Conservation (phyloP, 2,329 filamentous ascomycete species). For the Colletotrichum lini region DNA sequence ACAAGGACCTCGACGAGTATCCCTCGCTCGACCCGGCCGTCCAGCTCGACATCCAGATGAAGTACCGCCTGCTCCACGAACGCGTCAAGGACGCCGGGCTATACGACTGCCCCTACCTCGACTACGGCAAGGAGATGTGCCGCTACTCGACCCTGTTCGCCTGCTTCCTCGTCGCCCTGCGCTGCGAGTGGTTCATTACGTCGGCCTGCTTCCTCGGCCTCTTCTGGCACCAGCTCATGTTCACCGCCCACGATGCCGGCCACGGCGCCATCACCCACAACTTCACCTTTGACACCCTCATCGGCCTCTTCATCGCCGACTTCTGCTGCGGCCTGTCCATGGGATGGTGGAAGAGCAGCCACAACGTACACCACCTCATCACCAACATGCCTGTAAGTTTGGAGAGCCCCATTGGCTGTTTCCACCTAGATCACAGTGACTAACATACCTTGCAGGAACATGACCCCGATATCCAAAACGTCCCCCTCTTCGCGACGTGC, state of each 20-base stretch:
- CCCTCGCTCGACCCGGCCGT: conserved; percentile 68
- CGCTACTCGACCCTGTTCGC: conserved; percentile 68
- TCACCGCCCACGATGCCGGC: conserved; percentile 76
- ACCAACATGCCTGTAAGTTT: conserved; percentile 70
- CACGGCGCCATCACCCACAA: conserved; percentile 74
- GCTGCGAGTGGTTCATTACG: conserved; percentile 68
- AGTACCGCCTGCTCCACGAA: conserved; percentile 71
- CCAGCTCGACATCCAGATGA: conserved; percentile 67
- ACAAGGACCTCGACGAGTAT: conserved; percentile 56
- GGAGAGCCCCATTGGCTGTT: background rate
- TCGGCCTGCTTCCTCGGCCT: conserved; percentile 72
- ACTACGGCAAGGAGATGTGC: conserved; percentile 71
- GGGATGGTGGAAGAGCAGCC: conserved; percentile 79
- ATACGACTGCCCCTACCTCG: conserved; percentile 71
- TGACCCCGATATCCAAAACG: conserved; percentile 75
- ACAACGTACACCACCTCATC: conserved; percentile 78
- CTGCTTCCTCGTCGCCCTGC: conserved; percentile 61
- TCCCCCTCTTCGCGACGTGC: conserved; percentile 78
- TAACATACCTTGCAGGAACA: conserved; percentile 58
- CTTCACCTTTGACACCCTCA: conserved; percentile 70
- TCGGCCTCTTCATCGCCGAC: conserved; percentile 75
- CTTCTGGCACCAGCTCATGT: conserved; percentile 80
- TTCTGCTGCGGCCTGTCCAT: conserved; percentile 77
- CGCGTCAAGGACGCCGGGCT: conserved; percentile 67
- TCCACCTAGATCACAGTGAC: background rate